Evolutionary conservation across 2,329 filamentous ascomycete species (phyloP).

Genomic region (Gaeumannomyces sp.): DNA sequence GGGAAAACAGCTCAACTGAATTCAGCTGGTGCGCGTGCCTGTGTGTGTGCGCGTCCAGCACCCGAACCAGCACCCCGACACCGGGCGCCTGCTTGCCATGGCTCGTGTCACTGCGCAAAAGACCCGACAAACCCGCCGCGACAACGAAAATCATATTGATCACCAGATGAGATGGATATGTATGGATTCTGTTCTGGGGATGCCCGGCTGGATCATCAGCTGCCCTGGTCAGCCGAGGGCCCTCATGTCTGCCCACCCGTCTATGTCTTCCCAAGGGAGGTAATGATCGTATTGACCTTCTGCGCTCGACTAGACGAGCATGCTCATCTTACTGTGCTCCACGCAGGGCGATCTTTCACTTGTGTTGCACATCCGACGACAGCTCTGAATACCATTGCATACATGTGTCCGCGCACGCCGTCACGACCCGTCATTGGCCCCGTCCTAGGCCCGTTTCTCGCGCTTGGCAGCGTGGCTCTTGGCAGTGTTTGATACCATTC

Average conservation of each 20-base stretch:
- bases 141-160: not conserved
- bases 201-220: too few species aligned
- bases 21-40: too few species aligned
- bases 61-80: not conserved
- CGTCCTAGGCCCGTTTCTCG: not conserved
- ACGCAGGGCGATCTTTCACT: slow-evolving; percentile 19
- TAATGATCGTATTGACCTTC: not conserved
- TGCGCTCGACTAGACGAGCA: not conserved
- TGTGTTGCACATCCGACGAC: slow-evolving; percentile 16
- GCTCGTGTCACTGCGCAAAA: too few species aligned
- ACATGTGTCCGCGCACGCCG: not conserved
- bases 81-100: not conserved
- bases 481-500: not conserved
- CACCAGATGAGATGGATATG: not conserved
- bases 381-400: not conserved
- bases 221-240: not conserved
- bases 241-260: not conserved
- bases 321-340: not conserved
- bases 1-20: not conserved
- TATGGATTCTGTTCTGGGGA: too few species aligned
- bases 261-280: not conserved
- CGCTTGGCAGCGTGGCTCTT: not conserved
- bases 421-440: not conserved
- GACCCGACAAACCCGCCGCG: too few species aligned
- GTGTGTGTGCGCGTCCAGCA: not conserved